Conservation (phyloP, 441 rosid species). For the Bruguiera hainesii region DNA sequence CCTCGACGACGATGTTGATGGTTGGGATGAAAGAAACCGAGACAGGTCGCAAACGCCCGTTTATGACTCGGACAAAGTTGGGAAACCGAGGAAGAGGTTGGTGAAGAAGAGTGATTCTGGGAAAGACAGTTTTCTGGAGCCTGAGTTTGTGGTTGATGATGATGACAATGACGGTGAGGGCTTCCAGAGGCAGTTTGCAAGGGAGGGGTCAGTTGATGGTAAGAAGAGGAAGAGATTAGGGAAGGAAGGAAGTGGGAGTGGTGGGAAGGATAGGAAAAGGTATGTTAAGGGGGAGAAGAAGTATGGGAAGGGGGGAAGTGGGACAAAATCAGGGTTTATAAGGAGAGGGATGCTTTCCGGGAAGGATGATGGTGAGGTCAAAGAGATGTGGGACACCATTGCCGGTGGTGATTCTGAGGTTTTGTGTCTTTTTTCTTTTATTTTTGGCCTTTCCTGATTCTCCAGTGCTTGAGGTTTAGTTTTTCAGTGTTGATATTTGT, state of each 20-base stretch:
- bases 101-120: conserved; percentile 59
- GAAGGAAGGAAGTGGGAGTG: conserved; percentile 36
- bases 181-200: conserved; percentile 26
- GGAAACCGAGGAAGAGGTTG: conserved; percentile 77
- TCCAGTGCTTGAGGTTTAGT: too few relatives aligned
- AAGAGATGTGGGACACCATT: conserved; percentile 95
- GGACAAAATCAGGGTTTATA: conserved; percentile 28
- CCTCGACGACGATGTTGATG: conserved; percentile 65
- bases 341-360: conserved; percentile 38
- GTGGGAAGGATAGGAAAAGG: conserved; percentile 51
- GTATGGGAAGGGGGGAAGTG: conserved; percentile 36
- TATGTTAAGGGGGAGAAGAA: conserved; percentile 33
- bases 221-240: conserved; percentile 57
- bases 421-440: neutral
- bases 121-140: conserved; percentile 29
- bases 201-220: conserved; percentile 37
- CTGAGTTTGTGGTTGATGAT: conserved; percentile 61
- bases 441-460: neutral
- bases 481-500: neutral
- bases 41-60: conserved; percentile 73
- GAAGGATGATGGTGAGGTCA: conserved; percentile 51
- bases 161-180: conserved; percentile 30
- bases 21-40: conserved; percentile 38
- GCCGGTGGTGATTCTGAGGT: conserved; percentile 93
- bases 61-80: conserved; percentile 56